Evolutionary conservation across 2,329 filamentous ascomycete genomes (phyloP).

Genomic region (Fusarium camptoceras): DNA sequence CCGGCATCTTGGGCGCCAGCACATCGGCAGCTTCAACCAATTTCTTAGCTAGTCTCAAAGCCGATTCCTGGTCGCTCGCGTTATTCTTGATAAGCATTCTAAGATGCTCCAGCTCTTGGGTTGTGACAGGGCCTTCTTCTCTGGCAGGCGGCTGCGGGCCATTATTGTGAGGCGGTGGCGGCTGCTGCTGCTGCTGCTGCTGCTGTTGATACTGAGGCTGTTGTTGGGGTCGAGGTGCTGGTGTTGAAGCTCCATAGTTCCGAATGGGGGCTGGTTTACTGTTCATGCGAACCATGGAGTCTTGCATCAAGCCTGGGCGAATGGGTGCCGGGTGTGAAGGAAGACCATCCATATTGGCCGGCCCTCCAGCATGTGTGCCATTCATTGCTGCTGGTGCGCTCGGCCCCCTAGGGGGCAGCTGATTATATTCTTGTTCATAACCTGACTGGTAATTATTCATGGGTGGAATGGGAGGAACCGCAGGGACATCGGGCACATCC

Average conservation of each 20-base stretch:
- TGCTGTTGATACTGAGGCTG: conserved; percentile 40
- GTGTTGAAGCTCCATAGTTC: conserved; percentile 64
- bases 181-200: conserved; percentile 49
- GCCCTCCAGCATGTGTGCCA: conserved; percentile 27
- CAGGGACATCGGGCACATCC: conserved; percentile 69
- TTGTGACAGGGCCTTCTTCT: conserved; percentile 71
- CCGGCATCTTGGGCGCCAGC: conserved; percentile 72
- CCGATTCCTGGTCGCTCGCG: conserved; percentile 76
- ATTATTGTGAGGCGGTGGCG: conserved; percentile 45
- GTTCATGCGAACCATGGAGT: conserved; percentile 66
- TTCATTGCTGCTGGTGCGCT: conserved; percentile 47
- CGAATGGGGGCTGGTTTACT: conserved; percentile 70
- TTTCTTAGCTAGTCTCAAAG: conserved; percentile 82
- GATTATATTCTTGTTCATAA: conserved; percentile 44
- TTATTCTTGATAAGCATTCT: conserved; percentile 76
- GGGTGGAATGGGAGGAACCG: conserved; percentile 52
- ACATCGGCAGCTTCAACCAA: conserved; percentile 86
- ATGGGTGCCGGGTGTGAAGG: conserved; percentile 72
- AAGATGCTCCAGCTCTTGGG: conserved; percentile 80
- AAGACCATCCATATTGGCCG: conserved; percentile 57
- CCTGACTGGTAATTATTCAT: conserved; percentile 46
- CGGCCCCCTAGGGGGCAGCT: conserved; percentile 48
- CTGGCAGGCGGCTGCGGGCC: conserved; percentile 44
- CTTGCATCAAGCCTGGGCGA: conserved; percentile 70
- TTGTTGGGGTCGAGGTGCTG: conserved; percentile 45